phyloP scores from a whole-genome alignment of 2,329 filamentous ascomycete species.

The Chaetothyriales sp. region DNA sequence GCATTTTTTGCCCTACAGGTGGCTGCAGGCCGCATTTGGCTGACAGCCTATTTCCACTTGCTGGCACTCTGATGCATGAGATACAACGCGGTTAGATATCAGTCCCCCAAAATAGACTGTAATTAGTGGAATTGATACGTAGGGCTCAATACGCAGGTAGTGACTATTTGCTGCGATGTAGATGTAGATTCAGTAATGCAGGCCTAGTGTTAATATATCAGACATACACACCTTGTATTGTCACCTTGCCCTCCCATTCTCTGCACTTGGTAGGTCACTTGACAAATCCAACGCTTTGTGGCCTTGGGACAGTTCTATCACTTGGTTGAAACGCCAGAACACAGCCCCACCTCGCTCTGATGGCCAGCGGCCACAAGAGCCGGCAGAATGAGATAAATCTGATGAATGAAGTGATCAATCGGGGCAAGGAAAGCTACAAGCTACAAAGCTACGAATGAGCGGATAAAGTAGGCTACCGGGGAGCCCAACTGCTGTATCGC shows the following conservation, averaged over 20 bases:
- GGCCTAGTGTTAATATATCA: background rate
- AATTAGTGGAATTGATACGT: background rate
- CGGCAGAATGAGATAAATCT: no score
- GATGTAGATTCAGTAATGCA: background rate
- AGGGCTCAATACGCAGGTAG: background rate
- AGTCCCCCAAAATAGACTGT: background rate
- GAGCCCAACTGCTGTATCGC: no score
- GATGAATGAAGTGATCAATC: no score
- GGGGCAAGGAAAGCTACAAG: no score
- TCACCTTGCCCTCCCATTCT: background rate
- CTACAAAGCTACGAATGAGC: no score
- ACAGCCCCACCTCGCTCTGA: background rate
- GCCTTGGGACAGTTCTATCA: background rate
- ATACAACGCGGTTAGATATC: no score
- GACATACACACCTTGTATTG: background rate
- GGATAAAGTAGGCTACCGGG: no score
- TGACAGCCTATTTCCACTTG: background rate
- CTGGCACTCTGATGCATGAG: no score
- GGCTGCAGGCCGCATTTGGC: no score
- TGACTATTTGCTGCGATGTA: background rate
- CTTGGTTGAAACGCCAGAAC: background rate
- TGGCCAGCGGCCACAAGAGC: no score
- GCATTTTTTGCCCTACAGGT: background rate
- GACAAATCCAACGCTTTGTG: background rate
- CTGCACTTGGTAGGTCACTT: background rate